Evolutionary conservation across 2,329 filamentous ascomycete genomes (phyloP).

Genomic region (Zymoseptoria tritici): DNA sequence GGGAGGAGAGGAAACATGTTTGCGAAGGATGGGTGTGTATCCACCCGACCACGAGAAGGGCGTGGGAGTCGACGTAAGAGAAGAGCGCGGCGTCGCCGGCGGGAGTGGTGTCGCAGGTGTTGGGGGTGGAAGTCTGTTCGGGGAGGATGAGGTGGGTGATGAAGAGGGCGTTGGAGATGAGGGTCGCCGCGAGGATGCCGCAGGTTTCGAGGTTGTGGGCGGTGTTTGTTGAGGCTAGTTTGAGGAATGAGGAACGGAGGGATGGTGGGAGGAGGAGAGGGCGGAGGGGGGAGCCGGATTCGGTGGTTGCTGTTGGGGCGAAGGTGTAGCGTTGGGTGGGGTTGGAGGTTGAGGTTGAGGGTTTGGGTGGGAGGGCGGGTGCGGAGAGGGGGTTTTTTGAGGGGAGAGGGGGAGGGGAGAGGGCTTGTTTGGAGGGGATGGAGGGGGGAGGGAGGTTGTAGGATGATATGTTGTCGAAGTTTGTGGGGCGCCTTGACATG

Average conservation of each 20-base stretch:
- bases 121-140: constrained; percentile 78
- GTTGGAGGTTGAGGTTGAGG: constrained; percentile 14
- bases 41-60: constrained; percentile 85
- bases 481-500: constrained; percentile 19
- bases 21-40: constrained; percentile 97
- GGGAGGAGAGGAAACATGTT: constrained; percentile 94
- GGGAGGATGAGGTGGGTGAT: constrained; percentile 83
- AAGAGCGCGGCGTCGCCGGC: constrained; percentile 64
- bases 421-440: constrained; percentile 24
- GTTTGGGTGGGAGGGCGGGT: constrained; percentile 27
- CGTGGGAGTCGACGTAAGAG: constrained; percentile 78
- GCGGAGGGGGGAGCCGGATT: constrained; percentile 78
- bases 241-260: constrained; percentile 67
- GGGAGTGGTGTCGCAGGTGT: constrained; percentile 92
- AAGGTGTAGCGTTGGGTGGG: constrained; percentile 62
- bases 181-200: constrained; percentile 83
- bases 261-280: constrained; percentile 77
- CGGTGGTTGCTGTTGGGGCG: constrained; percentile 76
- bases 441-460: constrained; percentile 19
- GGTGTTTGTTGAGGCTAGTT: constrained; percentile 70
- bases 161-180: constrained; percentile 90
- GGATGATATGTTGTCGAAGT: constrained; percentile 10
- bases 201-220: constrained; percentile 81
- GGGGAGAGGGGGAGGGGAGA: constrained; percentile 26
- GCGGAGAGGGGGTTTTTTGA: constrained; percentile 25